Base-by-base conservation (phyloP, 176 grass and related monocot genomes). In the Oryza australiensis region DNA sequence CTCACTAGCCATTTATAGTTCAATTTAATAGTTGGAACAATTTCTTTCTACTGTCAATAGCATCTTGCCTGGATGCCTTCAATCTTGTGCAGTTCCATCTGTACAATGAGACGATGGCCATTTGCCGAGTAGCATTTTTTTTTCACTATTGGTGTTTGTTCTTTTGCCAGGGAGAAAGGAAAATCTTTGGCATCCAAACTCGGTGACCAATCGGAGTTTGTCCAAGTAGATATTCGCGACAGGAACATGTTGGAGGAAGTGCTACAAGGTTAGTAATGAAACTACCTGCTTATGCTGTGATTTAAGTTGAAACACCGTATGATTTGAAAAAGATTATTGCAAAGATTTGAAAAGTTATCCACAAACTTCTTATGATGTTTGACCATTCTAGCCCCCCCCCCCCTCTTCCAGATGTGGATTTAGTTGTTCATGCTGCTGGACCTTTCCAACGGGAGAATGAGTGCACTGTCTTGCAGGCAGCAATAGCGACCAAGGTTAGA, bases 361-460 rank as follows among this genome's bases (percentile, higher is more conserved):
- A 2, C 7, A 55, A 7, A 12, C 6, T 12, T 64, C 23, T 53
- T 14, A 3, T 45, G 42, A 45, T 45, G 42, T 13, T 49, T 49
- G 15, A 49, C 15, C 13, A 6, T 46, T 46, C 2, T 46, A 14
- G 12, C n/a, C n/a, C n/a, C n/a, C n/a, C n/a, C n/a, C n/a, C n/a
- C n/a, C n/a, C n/a, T n/a, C n/a, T n/a, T n/a, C 18, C 88, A 98
- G 95, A 22, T 82, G 92, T 89, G 72, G 92, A 93, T 87, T 51
- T 98, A 62, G 95, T 98, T 29, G 81, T 98, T 74, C 95, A 98
- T 88, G 43, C 92, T 72, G 95, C 95, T 30, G 95, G 95, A 34
- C 95, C 95, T 70, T 98, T 98, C 80, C 92, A 98, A 32, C 73
- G 82, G 38, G 77, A 72, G n/a, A 82, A 86, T 14, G 81, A 91